phyloP scores from a whole-genome alignment of 805 yeast species.

The Wickerhamiella parazyma region DNA sequence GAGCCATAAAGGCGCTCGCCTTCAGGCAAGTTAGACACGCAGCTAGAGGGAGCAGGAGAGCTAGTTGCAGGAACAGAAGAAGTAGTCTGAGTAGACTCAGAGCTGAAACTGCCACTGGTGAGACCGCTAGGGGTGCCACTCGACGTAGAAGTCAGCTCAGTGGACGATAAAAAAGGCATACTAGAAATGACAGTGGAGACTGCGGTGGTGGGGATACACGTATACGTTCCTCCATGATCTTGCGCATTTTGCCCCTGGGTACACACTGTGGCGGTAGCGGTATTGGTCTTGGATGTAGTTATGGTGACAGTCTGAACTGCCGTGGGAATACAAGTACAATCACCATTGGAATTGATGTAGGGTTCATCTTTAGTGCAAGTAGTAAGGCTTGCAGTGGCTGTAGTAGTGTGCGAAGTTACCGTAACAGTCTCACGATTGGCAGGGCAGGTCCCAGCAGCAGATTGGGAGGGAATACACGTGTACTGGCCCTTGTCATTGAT shows the following conservation, averaged over 20 bases:
- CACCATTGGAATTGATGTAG: conserved; percentile 2
- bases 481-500: neutral
- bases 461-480: neutral
- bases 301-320: conserved; percentile 4
- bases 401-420: neutral
- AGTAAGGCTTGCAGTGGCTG: neutral
- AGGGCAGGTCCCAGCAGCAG: neutral
- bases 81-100: conserved; percentile 8
- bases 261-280: conserved; percentile 7
- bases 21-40: neutral
- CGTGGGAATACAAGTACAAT: conserved; percentile 5
- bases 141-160: conserved; percentile 25
- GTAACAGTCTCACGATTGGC: conserved; percentile 8
- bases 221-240: conserved; percentile 6
- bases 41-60: conserved; percentile 4
- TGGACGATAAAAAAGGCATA: conserved; percentile 27
- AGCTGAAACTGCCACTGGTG: conserved; percentile 27
- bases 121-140: conserved; percentile 27
- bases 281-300: neutral
- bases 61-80: neutral
- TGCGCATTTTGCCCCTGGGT: neutral
- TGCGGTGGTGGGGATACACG: conserved; percentile 8
- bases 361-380: conserved; percentile 6
- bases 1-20: neutral
- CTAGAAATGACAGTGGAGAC: conserved; percentile 10